A percentile compares a stretch with the other conserved stretches of the same genome.
phyloP scores from a whole-genome alignment of 139 green algal genomes.

The Picochlorum sp. region DNA sequence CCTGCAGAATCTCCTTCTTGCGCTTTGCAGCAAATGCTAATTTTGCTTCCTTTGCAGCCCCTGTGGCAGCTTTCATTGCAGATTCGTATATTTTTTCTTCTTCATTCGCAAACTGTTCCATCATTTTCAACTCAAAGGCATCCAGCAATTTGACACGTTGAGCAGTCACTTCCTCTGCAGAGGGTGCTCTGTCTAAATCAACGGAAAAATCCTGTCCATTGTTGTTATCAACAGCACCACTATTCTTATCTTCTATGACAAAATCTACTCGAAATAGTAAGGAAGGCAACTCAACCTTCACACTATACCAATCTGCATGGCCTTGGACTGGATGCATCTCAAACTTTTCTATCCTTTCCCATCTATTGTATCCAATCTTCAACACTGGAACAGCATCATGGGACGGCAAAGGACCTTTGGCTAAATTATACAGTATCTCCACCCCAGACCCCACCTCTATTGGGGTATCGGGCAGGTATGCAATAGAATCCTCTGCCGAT shows the following conservation, averaged over 20 bases:
- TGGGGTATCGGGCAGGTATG: constrained; percentile 27
- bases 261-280: constrained; percentile 67
- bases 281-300: constrained; percentile 27
- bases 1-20: constrained; percentile 12
- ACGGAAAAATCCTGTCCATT: constrained; percentile 52
- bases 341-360: constrained; percentile 52
- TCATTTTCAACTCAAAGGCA: constrained; percentile 35
- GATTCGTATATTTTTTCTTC: constrained; percentile 44
- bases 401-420: constrained; percentile 39
- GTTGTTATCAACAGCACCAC: constrained; percentile 68
- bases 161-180: constrained; percentile 54
- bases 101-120: constrained; percentile 36
- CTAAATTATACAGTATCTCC: constrained; percentile 62
- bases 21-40: constrained; percentile 10
- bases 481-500: constrained; percentile 18
- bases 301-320: constrained; percentile 20
- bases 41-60: constrained; percentile 34
- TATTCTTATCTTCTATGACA: constrained; percentile 57
- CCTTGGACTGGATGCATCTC: constrained; percentile 39
- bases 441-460: constrained; percentile 22
- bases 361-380: constrained; percentile 75
- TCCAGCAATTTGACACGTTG: constrained; percentile 26
- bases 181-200: constrained; percentile 41
- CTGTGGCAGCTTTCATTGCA: constrained; percentile 33
- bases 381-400: constrained; percentile 25